phyloP scores from a whole-genome alignment of 2,329 filamentous ascomycete genomes.

The Leptographium procerum region DNA sequence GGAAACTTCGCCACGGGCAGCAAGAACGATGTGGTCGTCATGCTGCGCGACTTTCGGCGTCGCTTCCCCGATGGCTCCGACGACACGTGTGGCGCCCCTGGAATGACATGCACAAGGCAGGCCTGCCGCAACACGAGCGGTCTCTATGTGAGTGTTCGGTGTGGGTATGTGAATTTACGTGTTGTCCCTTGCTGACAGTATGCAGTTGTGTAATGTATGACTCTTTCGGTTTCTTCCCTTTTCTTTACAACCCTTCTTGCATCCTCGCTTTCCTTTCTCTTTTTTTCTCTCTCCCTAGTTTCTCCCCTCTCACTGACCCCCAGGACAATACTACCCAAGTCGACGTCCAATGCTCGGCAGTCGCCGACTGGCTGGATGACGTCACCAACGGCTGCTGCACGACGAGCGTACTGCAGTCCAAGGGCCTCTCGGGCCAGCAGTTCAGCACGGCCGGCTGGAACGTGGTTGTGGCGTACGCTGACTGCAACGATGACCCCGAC shows the following conservation, averaged over 20 bases:
- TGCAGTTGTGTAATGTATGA: neutral
- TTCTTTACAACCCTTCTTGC: too few relatives aligned
- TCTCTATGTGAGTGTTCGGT: slow-evolving; percentile 2
- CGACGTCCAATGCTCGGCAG: neutral
- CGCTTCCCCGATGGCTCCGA: neutral
- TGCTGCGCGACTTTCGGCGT: neutral
- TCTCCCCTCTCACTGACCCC: neutral
- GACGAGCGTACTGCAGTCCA: neutral
- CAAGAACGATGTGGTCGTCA: slow-evolving; percentile 4
- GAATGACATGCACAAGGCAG: neutral
- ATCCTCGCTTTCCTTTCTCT: neutral
- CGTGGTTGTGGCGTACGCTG: slow-evolving; percentile 3
- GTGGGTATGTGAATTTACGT: neutral
- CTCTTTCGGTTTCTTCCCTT: too few relatives aligned
- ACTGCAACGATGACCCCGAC: slow-evolving; percentile 4
- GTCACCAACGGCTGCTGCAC: slow-evolving; percentile 4
- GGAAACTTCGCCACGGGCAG: slow-evolving; percentile 1
- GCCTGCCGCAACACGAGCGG: slow-evolving; percentile 5
- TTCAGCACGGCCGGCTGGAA: slow-evolving; percentile 7
- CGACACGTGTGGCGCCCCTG: slow-evolving; percentile 1
- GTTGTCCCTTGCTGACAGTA: too few relatives aligned
- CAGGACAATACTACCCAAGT: neutral
- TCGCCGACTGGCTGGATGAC: neutral
- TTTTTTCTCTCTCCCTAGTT: too few relatives aligned
- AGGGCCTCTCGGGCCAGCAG: slow-evolving; percentile 5